A percentile compares a stretch with the other conserved stretches of the same genome.
Conservation (phyloP, 1,284 basidiomycete species). For the Naganishia albida region DNA sequence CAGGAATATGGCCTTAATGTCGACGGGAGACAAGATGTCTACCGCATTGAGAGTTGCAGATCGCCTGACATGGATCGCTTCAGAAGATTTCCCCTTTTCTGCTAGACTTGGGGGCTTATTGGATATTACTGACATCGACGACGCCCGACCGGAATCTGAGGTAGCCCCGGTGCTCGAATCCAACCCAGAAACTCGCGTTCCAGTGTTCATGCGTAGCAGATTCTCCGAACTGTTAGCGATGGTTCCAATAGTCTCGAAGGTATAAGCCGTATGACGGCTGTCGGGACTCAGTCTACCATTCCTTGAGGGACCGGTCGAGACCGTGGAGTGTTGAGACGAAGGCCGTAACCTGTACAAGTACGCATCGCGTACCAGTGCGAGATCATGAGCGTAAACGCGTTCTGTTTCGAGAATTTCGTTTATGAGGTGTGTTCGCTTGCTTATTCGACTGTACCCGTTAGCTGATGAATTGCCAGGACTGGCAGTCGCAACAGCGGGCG, state of each 20-base stretch:
- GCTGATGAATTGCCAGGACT: slow-evolving; percentile 32
- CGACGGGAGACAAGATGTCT: slow-evolving; percentile 67
- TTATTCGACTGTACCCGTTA: slow-evolving; percentile 44
- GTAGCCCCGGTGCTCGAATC: not conserved
- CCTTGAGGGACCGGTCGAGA: slow-evolving; percentile 25
- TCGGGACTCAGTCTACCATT: slow-evolving; percentile 33
- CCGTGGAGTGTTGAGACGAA: slow-evolving; percentile 38
- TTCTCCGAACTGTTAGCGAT: slow-evolving; percentile 36
- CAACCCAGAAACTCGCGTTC: not conserved
- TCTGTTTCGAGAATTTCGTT: slow-evolving; percentile 82
- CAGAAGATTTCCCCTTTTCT: not conserved
- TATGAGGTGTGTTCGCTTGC: slow-evolving; percentile 80
- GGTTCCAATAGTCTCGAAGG: slow-evolving; percentile 42
- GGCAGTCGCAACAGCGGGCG: slow-evolving; percentile 31
- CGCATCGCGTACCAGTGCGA: slow-evolving; percentile 78
- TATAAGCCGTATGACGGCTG: slow-evolving; percentile 41
- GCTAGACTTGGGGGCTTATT: not conserved
- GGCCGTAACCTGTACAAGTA: slow-evolving; percentile 60
- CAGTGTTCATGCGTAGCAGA: not conserved
- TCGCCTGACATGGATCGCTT: not conserved
- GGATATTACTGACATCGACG: slow-evolving; percentile 33
- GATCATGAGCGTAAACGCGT: slow-evolving; percentile 80
- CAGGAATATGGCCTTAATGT: slow-evolving; percentile 72
- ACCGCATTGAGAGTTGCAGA: not conserved
- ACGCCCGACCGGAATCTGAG: not conserved